phyloP scores from a whole-genome alignment of 305 asterid species.

The Petunia hybrid region DNA sequence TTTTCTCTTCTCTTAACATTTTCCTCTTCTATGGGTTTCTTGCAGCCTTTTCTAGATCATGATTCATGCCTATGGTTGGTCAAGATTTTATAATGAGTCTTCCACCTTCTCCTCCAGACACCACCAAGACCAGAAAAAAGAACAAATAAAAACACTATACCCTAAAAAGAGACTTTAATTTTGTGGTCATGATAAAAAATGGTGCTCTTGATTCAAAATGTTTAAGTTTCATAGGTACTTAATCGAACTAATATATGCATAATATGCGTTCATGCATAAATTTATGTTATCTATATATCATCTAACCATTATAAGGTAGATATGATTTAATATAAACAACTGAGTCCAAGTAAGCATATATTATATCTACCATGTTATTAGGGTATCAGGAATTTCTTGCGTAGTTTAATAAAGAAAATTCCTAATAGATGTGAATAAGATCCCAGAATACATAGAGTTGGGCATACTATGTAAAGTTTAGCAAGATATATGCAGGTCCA shows the following conservation, averaged over 20 bases:
- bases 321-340: neutral
- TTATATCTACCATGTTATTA: too few relatives aligned
- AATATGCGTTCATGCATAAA: neutral
- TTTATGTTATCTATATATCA: neutral
- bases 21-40: constrained; percentile 45
- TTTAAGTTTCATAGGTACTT: neutral
- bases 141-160: neutral
- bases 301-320: too few relatives aligned
- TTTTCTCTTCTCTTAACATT: constrained; percentile 45
- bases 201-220: neutral
- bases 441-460: neutral
- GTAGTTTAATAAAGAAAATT: neutral
- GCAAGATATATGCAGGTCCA: neutral
- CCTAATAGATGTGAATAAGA: too few relatives aligned
- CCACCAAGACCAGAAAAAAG: neutral
- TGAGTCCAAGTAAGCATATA: neutral
- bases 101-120: neutral
- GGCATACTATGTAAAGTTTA: neutral
- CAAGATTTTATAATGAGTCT: constrained; percentile 9
- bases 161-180: neutral
- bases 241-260: neutral
- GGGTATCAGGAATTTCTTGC: neutral
- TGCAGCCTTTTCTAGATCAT: constrained; percentile 40
- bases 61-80: constrained; percentile 27
- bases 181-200: neutral